Base-by-base conservation (phyloP, 2,329 filamentous ascomycete species). In the Apiospora hydei region DNA sequence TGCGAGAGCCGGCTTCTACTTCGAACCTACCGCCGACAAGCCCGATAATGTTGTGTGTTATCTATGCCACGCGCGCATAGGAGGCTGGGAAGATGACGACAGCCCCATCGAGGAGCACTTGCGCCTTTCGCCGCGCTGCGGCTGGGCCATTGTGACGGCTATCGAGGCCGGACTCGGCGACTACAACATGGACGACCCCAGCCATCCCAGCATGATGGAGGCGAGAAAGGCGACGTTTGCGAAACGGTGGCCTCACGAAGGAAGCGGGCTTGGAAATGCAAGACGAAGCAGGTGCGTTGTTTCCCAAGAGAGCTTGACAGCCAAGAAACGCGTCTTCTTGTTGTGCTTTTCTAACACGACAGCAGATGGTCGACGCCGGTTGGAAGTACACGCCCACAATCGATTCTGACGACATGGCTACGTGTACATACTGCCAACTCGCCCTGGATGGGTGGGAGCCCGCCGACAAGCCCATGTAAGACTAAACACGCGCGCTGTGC, bases 371-470 rank as follows among this genome's bases (percentile, higher is more conserved):
- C 46, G 94, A 96, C 75, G 94, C 94, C 41, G 96, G 96, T 14
- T 99, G 96, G 95, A 95, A 93, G 80, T 98, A 95, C 83, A 97
- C 95, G 34, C 95, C 96, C 0, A 94, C 90, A 7, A 84, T 89
- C 61, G 94, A 96, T 61, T 94, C 91, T 16, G 92, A 96, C 75
- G 96, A 99, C 81, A 94, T 96, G 84, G 94, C 94, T 13, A 96
- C 93, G 14, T 99, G 96, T 80, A 88, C 93, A 41, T 98, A 98
- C 83, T 99, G 96, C 84, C 90, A 93, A 72, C 84, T 98, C 21
- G 94, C 93, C 14, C 88, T 99, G 14, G 96, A 98, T 81, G 95
- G 95, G 8, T 99, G 97, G 96, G 96, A 98, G 80, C 92, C 93
- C 1, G 91, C 92, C 72, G 96, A 99, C 81, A 94, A 97, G 80